Conservation (phyloP, 768 basidiomycete species). For the Grammothele lineata region DNA sequence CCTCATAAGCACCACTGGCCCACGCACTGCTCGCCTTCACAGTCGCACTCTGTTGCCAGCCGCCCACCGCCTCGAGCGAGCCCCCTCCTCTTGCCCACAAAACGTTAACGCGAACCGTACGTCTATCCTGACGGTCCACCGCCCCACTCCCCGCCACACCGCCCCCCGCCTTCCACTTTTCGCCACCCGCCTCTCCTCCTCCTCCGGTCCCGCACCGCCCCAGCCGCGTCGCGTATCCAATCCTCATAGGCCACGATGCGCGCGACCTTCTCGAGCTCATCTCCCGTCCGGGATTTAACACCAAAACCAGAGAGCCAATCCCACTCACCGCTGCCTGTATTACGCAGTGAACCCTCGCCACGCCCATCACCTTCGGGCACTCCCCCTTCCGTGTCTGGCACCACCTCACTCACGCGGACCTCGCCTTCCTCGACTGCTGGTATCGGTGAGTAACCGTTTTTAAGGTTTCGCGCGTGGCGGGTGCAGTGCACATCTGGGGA, state of each 20-base stretch:
- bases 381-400: not conserved
- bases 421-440: too few relatives aligned
- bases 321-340: not conserved
- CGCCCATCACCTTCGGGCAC: not conserved
- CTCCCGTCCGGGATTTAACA: slow-evolving; percentile 11
- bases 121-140: not conserved
- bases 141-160: not conserved
- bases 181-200: not conserved
- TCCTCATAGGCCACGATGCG: slow-evolving; percentile 9
- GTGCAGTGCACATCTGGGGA: too few relatives aligned
- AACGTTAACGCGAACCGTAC: not conserved
- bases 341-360: not conserved
- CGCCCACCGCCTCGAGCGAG: too few relatives aligned
- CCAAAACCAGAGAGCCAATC: slow-evolving; percentile 3
- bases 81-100: too few relatives aligned
- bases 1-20: not conserved
- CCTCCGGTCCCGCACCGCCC: not conserved
- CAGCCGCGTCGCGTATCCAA: not conserved
- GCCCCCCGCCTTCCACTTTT: not conserved
- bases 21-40: not conserved
- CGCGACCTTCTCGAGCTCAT: slow-evolving; percentile 9
- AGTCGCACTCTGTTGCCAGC: too few relatives aligned
- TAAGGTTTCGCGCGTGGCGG: too few relatives aligned
- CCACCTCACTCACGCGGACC: too few relatives aligned
- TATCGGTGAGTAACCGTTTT: too few relatives aligned